Evolutionary conservation across 495 filamentous ascomycete species (phyloP), one percentile per base, ranked within the genome.

Genomic region (Jackrogersella minutella): DNA sequence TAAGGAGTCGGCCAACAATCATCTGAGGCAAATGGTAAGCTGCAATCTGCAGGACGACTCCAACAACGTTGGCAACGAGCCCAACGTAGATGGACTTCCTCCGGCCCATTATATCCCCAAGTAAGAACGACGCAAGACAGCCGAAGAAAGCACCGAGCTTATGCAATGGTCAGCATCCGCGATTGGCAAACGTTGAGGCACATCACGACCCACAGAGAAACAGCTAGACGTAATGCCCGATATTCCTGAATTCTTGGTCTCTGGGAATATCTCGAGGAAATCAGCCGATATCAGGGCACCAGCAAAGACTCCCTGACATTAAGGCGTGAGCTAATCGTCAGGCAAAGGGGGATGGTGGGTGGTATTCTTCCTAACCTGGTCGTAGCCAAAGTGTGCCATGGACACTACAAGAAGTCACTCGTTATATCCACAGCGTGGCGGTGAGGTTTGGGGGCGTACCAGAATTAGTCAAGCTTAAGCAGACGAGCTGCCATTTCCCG

Each of bases 101-200:
- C 11, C 75, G 67, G 1, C 77, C 78, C 8, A 77, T 53, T 19
- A 62, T 61, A 67, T 77, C 74, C 28, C 70, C 75, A 47, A 74
- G 52, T 37, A 68, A 22, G 41, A 74, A 70, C 34, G 44, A 60
- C 41, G 67, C 58, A 28, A 77, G 58, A 34, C 69, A 73, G n/a
- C 75, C 75, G 55, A 76, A 65, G 59, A 74, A 73, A 36, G 72
- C 70, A 40, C 74, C 74, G 34, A 89, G 69, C 69, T 90, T 85
- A 79, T 88, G 89, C 30, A 82, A 76, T 13, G 82, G 61, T 69
- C 66, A 69, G 61, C 66, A 69, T 47, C 37, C 44, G 50, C 30
- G 66, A 53, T 69, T 58, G 46, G 66, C 51, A 47, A n/a, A 43
- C 39, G 36, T 46, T 46, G 19, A 52, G 26, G n/a, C n/a, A n/a